Conservation (phyloP, 495 filamentous ascomycete genomes). For the Thermothielavioides terrestris region DNA sequence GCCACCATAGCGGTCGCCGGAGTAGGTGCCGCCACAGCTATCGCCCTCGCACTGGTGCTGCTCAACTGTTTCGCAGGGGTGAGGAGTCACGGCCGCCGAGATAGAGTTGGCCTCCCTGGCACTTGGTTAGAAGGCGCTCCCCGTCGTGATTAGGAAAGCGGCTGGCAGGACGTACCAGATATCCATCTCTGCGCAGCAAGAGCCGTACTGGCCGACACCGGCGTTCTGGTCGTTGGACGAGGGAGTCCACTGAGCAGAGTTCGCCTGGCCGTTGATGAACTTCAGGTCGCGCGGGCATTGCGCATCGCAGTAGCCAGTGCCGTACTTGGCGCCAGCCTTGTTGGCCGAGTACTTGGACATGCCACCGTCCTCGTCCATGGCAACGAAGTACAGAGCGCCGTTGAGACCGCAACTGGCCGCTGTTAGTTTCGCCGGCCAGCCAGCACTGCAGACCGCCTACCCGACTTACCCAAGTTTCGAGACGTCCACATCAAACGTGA, state of each 20-base stretch:
- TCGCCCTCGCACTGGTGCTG: slow-evolving; percentile 48
- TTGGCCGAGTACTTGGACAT: slow-evolving; percentile 42
- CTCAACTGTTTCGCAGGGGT: slow-evolving; percentile 52
- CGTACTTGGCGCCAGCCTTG: slow-evolving; percentile 52
- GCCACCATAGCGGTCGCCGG: slow-evolving; percentile 40
- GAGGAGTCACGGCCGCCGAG: slow-evolving; percentile 56
- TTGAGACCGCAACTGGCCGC: slow-evolving; percentile 43
- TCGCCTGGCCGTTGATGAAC: slow-evolving; percentile 47
- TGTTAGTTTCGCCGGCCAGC: neutral
- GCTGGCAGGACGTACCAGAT: slow-evolving; percentile 36
- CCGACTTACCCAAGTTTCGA: slow-evolving; percentile 27
- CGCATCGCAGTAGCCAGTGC: slow-evolving; percentile 50
- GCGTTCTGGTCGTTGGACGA: slow-evolving; percentile 51
- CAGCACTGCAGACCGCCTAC: neutral
- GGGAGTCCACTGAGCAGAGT: slow-evolving; percentile 50
- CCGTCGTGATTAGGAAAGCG: neutral
- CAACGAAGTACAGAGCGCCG: slow-evolving; percentile 51
- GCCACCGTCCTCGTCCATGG: slow-evolving; percentile 50
- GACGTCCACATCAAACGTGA: slow-evolving; percentile 52
- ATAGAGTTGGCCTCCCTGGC: slow-evolving; percentile 54
- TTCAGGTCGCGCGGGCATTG: slow-evolving; percentile 49
- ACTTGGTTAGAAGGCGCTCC: neutral
- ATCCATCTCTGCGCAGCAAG: slow-evolving; percentile 69
- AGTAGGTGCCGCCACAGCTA: slow-evolving; percentile 44
- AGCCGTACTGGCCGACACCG: slow-evolving; percentile 50